Conservation (phyloP, 129 eudicot genomes). For the Solidago caesia region DNA sequence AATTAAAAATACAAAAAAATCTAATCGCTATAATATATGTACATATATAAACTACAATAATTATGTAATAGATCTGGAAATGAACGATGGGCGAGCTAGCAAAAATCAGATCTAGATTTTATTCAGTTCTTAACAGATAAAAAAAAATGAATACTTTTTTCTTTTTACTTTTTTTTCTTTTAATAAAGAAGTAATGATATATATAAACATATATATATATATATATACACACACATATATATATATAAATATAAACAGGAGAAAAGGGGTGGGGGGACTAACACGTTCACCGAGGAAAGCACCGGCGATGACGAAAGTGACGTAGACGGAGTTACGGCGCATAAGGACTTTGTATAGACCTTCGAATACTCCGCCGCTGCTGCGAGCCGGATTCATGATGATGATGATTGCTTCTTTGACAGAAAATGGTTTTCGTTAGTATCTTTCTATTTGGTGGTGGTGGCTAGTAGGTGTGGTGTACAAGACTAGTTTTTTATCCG, state of each 20-base stretch:
- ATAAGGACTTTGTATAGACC: conserved; percentile 58
- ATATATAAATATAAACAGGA: not conserved
- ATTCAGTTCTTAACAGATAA: not conserved
- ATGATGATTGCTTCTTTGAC: not conserved
- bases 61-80: conserved; percentile 13
- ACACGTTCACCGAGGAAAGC: conserved; percentile 83
- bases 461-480: too few species aligned
- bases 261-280: conserved; percentile 7
- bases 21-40: too few species aligned
- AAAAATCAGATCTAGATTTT: conserved; percentile 21
- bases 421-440: not conserved
- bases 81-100: not conserved
- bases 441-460: not conserved
- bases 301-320: conserved; percentile 78
- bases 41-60: not conserved
- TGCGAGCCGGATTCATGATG: conserved; percentile 44
- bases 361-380: conserved; percentile 53
- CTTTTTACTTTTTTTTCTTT: too few species aligned
- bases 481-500: not conserved
- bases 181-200: too few species aligned
- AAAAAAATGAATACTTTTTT: too few species aligned
- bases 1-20: too few species aligned
- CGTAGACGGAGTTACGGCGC: conserved; percentile 72
- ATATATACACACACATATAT: too few species aligned
- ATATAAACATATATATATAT: too few species aligned